Base-by-base conservation (phyloP, 2,329 filamentous ascomycete genomes). In the Helotiales sp. region DNA sequence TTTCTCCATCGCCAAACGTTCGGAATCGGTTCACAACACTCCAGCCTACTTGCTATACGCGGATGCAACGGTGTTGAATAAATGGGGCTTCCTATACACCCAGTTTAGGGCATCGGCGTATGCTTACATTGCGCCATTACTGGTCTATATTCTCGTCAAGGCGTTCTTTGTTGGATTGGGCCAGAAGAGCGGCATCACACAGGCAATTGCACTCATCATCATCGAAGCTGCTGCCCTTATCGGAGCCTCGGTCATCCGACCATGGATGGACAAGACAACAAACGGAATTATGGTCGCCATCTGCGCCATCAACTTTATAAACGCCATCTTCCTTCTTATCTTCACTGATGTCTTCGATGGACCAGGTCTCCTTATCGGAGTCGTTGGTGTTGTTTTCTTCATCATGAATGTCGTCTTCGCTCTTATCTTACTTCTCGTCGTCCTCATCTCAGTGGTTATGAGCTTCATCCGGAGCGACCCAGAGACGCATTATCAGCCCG, bases 261-360 rank as follows among this genome's bases (percentile, higher is more conserved):
- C 93, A 19, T 98, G 91, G 88, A 98, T 98, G 93, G 93, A 97
- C 80, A 97, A 96, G 84, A 93, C 92, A 77, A 96, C 91, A 59
- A 98, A 97, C 75, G 87, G 88, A 48, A 96, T 96, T 82, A 97
- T 97, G 77, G 96, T 98, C 69, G 84, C 91, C 60, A 97, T 97
- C 68, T 89, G 87, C 62, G 88, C 85, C 46, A 81, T 96, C 75
- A 96, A 96, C 79, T 96, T 97, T 74, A 73, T 97, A 69, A 96
- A 95, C 75, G 84, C 88, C 56, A 87, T 97, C 72, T 96, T 96
- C 79, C 79, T 97, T 38, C 80, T 98, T 55, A 84, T 97, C 67
- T 96, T 96, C 77, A 91, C 91, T 24, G 83, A 89, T 61, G 84
- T 96, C 47, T 97, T 97, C 75, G 86, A 88, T 64, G 88, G 92